phyloP scores from a whole-genome alignment of 352 stramenopile genomes.

The Lagenidium giganteum region DNA sequence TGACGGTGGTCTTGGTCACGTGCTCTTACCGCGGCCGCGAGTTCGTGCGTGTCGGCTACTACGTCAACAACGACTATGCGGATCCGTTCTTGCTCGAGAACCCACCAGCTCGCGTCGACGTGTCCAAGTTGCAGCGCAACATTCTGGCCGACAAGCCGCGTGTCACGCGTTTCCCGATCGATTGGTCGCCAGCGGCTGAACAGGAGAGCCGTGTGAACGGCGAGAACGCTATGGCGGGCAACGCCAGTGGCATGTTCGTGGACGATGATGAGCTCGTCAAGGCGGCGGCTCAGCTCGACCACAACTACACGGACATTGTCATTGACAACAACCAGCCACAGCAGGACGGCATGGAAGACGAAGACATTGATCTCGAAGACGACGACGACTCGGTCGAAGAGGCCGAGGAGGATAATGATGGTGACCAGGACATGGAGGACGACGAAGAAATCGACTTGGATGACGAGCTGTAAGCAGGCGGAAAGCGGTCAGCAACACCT shows the following conservation, averaged over 20 bases:
- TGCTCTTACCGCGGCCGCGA: conserved; percentile 97
- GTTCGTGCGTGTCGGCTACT: conserved; percentile 97
- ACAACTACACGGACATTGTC: conserved; percentile 88
- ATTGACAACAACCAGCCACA: conserved; percentile 58
- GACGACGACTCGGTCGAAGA: conserved; percentile 57
- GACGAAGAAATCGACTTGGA: conserved; percentile 64
- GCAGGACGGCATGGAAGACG: conserved; percentile 37
- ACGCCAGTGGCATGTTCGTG: conserved; percentile 35
- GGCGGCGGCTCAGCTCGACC: conserved; percentile 75
- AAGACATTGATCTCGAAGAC: conserved; percentile 65
- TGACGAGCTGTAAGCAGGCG: conserved; percentile 22
- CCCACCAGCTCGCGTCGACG: conserved; percentile 74
- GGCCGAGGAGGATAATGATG: conserved; percentile 55
- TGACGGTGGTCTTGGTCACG: conserved; percentile 98
- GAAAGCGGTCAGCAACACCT: no score
- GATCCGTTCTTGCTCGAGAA: conserved; percentile 86
- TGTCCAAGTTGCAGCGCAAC: conserved; percentile 93
- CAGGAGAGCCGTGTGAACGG: conserved; percentile 23
- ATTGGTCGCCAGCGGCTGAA: conserved; percentile 83
- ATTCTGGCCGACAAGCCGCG: conserved; percentile 97
- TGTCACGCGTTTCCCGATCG: conserved; percentile 94
- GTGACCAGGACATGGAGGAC: conserved; percentile 65
- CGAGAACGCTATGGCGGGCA: conserved; percentile 41
- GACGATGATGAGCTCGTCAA: conserved; percentile 86
- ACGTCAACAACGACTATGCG: conserved; percentile 99